Base-by-base conservation (phyloP, 768 basidiomycete species). In the Tubosaeta sp. region DNA sequence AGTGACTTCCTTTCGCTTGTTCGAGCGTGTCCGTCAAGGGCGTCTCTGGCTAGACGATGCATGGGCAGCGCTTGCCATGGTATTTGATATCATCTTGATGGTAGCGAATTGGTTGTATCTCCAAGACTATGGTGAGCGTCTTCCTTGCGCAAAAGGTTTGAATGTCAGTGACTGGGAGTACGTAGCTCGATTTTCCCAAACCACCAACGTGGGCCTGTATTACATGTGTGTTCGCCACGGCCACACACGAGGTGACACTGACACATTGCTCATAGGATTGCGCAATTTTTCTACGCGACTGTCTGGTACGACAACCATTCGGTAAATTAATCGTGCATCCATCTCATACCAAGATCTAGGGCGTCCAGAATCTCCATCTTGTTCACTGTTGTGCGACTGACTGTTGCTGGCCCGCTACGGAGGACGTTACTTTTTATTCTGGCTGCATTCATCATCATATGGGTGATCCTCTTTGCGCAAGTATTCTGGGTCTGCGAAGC, bases 21-120 rank as follows among this genome's bases (percentile, higher is more conserved):
- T 19, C 17, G 51, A 52, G 38, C 51, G 51, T 7, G 27, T 19
- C 25, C 51, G 51, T 10, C 51, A 48, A 41, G 31, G 45, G 3
- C 51, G 51, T 34, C 39, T 52, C 37, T 52, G 51, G 51, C 22
- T 52, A 27, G 51, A 52, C 31, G 51, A 52, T 35, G 46, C 34
- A 5, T 46, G 46, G 46, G 46, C 46, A 6, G n/a, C 35, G 16
- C 8, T 48, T 12, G 51, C 51, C 11, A 52, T 52, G 51, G 1
- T 48, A 19, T 47, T 47, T 29, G 2, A 34, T 17, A 11, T 48
- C 37, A 33, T 27, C 10, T 16, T 52, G 31, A 25, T 47, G 38
- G 37, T 52, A 5, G 32, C 37, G 32, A 32, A 52, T 17, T 41
- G 45, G 45, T 34, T 52, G 45, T 52, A 47, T 26, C 39, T 52